phyloP scores from a whole-genome alignment of 1,139 yeast genomes.

The Nadsonia commutata region DNA sequence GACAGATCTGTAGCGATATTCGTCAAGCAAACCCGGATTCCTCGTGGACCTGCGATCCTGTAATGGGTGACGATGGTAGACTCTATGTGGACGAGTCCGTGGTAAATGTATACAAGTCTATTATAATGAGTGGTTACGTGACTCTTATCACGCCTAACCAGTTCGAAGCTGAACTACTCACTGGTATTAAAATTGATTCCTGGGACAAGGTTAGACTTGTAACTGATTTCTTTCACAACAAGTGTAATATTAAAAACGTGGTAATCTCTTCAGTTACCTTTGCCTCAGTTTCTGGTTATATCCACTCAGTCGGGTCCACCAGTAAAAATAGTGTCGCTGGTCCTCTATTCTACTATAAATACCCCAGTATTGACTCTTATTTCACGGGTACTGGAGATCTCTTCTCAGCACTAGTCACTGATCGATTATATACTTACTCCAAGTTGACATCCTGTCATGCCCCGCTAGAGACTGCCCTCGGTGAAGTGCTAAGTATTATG shows the following conservation, averaged over 20 bases:
- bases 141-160: slow-evolving; percentile 80
- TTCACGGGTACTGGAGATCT: slow-evolving; percentile 93
- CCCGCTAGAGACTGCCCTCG: slow-evolving; percentile 13
- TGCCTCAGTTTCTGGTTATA: slow-evolving; percentile 15
- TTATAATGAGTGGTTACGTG: slow-evolving; percentile 38
- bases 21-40: slow-evolving; percentile 14
- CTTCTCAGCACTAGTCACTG: slow-evolving; percentile 64
- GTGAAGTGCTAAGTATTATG: slow-evolving; percentile 16
- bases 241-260: slow-evolving; percentile 41
- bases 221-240: slow-evolving; percentile 32
- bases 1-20: slow-evolving; percentile 27
- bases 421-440: slow-evolving; percentile 32
- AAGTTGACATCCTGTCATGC: slow-evolving; percentile 3
- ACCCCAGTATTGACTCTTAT: slow-evolving; percentile 49
- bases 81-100: slow-evolving; percentile 65
- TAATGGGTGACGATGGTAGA: slow-evolving; percentile 82
- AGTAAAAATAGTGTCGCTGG: slow-evolving; percentile 8
- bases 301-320: slow-evolving; percentile 43
- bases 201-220: slow-evolving; percentile 31
- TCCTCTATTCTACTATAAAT: slow-evolving; percentile 28
- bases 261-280: slow-evolving; percentile 50
- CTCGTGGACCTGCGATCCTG: slow-evolving; percentile 74
- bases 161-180: slow-evolving; percentile 67
- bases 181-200: slow-evolving; percentile 36
- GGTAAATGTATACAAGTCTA: slow-evolving; percentile 46